Percentiles rank a stretch among this genome's conserved stretches.
These are phyloP conservation scores for Quercus tomentella DNA, from an alignment of 331 rosid genomes.

Conservation along the genomic window DNA sequence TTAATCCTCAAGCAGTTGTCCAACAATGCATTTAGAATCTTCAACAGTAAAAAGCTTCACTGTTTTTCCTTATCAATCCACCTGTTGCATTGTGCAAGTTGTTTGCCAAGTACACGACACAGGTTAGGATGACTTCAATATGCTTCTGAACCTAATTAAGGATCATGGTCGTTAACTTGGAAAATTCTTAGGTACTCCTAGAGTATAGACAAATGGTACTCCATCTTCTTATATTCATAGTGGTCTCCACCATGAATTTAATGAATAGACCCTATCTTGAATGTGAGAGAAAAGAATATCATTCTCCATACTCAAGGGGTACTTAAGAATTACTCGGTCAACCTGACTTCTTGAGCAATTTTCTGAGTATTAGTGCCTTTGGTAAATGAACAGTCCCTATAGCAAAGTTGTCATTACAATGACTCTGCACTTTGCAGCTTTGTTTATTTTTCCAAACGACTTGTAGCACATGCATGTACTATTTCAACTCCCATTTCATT, in stretches of 20 bases:
- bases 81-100: background rate
- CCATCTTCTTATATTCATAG: too few species aligned
- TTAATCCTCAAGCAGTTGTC: background rate
- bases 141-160: background rate
- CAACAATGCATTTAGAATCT: background rate
- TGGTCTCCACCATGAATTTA: too few species aligned
- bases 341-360: background rate
- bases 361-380: background rate
- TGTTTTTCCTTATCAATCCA: background rate
- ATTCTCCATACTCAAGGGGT: accelerated
- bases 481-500: too few species aligned
- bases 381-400: background rate
- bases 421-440: too few species aligned
- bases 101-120: background rate
- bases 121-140: background rate
- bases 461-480: too few species aligned
- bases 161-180: background rate
- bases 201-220: too few species aligned
- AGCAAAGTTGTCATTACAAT: too few species aligned
- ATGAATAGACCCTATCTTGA: accelerated
- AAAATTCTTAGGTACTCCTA: too few species aligned
- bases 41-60: background rate
- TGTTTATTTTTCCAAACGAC: too few species aligned
- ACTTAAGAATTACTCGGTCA: background rate
- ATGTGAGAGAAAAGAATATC: accelerated